Conservation (phyloP, 352 stramenopile genomes). For the Pythium brassicae region DNA sequence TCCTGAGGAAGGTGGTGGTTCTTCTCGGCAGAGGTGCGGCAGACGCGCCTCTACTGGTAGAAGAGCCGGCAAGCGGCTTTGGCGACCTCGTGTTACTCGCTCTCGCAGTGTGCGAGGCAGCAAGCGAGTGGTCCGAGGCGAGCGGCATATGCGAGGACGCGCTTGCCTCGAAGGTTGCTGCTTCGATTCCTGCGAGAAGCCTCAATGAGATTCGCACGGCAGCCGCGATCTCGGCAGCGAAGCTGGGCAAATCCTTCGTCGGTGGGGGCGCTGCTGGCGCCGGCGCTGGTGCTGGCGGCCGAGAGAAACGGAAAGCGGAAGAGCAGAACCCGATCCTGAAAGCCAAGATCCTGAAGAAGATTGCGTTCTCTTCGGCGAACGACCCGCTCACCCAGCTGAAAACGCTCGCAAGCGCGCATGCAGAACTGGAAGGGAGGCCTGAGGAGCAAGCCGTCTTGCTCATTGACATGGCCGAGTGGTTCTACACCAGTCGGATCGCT, state of each 20-base stretch:
- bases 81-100: conserved; percentile 57
- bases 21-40: conserved; percentile 20
- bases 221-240: conserved; percentile 50
- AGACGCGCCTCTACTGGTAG: not conserved
- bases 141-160: conserved; percentile 33
- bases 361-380: conserved; percentile 59
- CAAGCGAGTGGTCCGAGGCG: conserved; percentile 36
- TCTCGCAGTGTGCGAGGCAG: conserved; percentile 47
- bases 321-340: conserved; percentile 39
- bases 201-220: conserved; percentile 53
- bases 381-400: conserved; percentile 58
- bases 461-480: conserved; percentile 85
- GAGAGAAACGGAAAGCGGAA: conserved; percentile 18
- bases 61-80: conserved; percentile 9
- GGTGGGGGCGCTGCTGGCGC: not conserved
- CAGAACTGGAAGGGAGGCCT: conserved; percentile 44
- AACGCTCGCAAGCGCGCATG: conserved; percentile 44
- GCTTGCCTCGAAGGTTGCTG: conserved; percentile 13
- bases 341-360: conserved; percentile 60
- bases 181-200: conserved; percentile 14
- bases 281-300: conserved; percentile 12
- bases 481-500: conserved; percentile 66
- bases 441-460: conserved; percentile 67
- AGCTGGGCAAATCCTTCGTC: conserved; percentile 35
- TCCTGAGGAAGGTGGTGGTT: conserved; percentile 19